phyloP scores from a whole-genome alignment of 306 rosid species.

The Cucumis cinereus region DNA sequence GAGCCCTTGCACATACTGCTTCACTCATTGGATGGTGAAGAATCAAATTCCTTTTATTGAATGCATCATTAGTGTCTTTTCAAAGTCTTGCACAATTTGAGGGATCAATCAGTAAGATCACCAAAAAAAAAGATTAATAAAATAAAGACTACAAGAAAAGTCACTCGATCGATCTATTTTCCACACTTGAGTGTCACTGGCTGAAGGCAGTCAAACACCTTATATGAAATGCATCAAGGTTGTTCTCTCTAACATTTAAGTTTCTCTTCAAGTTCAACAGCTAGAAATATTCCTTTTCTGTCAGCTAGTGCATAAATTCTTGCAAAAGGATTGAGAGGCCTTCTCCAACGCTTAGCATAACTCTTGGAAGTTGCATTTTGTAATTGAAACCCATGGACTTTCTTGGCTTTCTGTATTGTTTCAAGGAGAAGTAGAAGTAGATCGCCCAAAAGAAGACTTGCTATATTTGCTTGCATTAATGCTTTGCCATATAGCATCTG shows the following conservation, averaged over 20 bases:
- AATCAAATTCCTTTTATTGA: not conserved
- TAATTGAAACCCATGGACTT: not conserved
- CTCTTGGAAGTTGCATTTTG: not conserved
- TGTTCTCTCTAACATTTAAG: not conserved
- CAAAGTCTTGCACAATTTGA: not conserved
- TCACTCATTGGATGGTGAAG: not conserved
- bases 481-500: not conserved
- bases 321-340: not conserved
- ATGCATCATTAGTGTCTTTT: not conserved
- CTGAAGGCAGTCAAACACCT: not conserved
- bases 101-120: not conserved
- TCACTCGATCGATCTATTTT: not conserved
- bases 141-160: not conserved
- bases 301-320: not conserved
- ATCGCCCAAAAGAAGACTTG: not conserved
- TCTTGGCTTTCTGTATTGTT: not conserved
- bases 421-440: slow-evolving; percentile 1
- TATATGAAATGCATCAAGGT: not conserved
- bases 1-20: not conserved
- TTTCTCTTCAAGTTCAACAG: not conserved
- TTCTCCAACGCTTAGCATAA: not conserved
- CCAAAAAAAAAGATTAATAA: not conserved
- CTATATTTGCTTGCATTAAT: slow-evolving; percentile 2
- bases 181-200: not conserved
- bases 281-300: not conserved